Evolutionary conservation across 169 alveolate genomes (phyloP), one percentile per base, ranked within the genome.

Genomic region (Eimeria nieschulzi): DNA sequence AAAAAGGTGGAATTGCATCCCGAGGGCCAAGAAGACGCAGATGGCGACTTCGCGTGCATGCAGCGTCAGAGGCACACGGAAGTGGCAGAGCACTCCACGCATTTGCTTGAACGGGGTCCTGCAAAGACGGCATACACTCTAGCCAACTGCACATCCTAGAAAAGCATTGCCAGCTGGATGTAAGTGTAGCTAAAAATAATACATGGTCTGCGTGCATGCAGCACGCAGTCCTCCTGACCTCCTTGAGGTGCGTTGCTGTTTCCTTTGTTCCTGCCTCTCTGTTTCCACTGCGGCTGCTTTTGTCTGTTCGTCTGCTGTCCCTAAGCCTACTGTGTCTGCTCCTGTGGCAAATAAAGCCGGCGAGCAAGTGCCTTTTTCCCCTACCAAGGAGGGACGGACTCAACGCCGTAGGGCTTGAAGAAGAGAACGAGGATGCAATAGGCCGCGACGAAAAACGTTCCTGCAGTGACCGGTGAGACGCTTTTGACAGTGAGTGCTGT

Each of bases 401-500:
- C 75, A 66, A 25, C 26, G 21, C 75, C 75, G 33, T 66, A 66
- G 46, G 75, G 75, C 21, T 66, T 66, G 75, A 66, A n/a, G 39
- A 66, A 66, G 13, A 66, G 33, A 25, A 66, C 75, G 5, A 66
- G 26, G 21, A 66, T n/a, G 75, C 75, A 9, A 25, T 66, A 66
- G 5, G 39, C 75, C n/a, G 75, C 15, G 21, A 66, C 26, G 5
- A 66, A 9, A 9, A 25, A 17, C 75, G 13, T 17, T 17, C 39
- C n/a, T 9, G 21, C 33, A 15, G 75, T n/a, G 13, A 66, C 39
- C 39, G 75, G 75, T 12, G 21, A 15, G 39, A 66, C 75, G n/a
- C 13, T 12, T n/a, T 66, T 17, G 13, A 66, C 39, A 12, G 21
- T 9, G 39, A 66, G 75, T 9, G 75, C 21, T 9, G 33, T 25